Base-by-base conservation (phyloP, 2,329 filamentous ascomycete genomes). In the Ilyonectria mors-panacis region DNA sequence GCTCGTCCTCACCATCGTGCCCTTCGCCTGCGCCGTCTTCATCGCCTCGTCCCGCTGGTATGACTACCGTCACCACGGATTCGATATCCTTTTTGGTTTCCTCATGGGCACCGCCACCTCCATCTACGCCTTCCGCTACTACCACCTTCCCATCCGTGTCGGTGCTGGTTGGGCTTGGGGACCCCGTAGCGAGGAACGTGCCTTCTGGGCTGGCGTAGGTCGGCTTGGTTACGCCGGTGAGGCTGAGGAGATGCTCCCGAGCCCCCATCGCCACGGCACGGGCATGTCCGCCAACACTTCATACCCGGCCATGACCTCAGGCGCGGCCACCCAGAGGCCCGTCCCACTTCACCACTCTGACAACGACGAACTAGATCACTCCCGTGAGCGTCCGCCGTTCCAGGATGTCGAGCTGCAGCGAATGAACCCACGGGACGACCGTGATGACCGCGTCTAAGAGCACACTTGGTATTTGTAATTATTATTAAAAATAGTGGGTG, bases 91-190 rank as follows among this genome's bases (percentile, higher is more conserved):
- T 2, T 94, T 93, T 69, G 95, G 95, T n/a, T 92, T 91, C 62
- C 71, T 93, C 13, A 92, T 98, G 68, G 95, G 95, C 9, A 86
- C 91, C 15, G 81, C 90, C 50, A 88, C 88, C 42, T 88, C 93
- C 21, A 91, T 91, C 78, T 90, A 95, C 73, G 88, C 91, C 3
- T 97, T 97, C 83, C 87, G 93, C 26, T 94, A 92, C 83, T 98
- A 97, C 78, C 94, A 98, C 77, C 83, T 96, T 10, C 94, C 94
- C 1, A 90, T 97, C 69, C 76, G 72, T 23, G 76, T 77, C n/a
- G 94, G 94, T 7, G 92, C 92, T 2, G 95, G 95, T 15, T 97
- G 94, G 94, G 90, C 93, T 0, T 97, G 94, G 95, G 94, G 92
- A 3, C 91, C 94, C 0, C 87, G 95, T 57, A 93, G 88, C 75